These are phyloP conservation scores for Malbranchea zuffiana DNA, from an alignment of 2,329 filamentous ascomycete genomes.

Conservation along the genomic window DNA sequence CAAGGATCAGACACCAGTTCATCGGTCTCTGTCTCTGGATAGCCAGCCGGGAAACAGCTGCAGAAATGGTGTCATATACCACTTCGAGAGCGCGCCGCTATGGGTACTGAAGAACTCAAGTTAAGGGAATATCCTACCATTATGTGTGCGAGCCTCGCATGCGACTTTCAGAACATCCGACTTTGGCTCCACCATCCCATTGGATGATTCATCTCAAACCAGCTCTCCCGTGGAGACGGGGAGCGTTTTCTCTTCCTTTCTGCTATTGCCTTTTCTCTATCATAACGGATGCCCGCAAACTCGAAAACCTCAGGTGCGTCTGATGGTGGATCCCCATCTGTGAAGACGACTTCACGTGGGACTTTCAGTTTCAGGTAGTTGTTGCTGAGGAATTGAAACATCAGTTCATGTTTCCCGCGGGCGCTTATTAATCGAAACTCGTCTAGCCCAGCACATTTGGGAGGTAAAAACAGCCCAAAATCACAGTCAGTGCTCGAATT, in stretches of 20 bases:
- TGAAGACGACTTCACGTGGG: conserved; percentile 4
- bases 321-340: background rate
- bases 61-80: no score
- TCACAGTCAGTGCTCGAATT: conserved; percentile 5
- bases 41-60: no score
- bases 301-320: conserved; percentile 9
- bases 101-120: no score
- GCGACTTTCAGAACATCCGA: background rate
- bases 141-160: background rate
- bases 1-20: no score
- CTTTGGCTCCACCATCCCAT: conserved; percentile 9
- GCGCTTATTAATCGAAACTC: conserved; percentile 3
- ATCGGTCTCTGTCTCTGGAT: no score
- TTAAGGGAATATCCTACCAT: no score
- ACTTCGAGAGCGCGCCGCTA: no score
- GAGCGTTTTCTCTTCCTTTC: conserved; percentile 10
- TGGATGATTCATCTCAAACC: conserved; percentile 10
- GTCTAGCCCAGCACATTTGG: conserved; percentile 7
- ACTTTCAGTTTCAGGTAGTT: conserved; percentile 9
- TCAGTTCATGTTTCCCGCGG: conserved; percentile 4
- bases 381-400: conserved; percentile 7
- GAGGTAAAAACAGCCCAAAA: conserved; percentile 3
- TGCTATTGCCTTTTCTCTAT: conserved; percentile 6
- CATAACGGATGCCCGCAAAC: conserved; percentile 7
- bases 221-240: conserved; percentile 7